phyloP scores from a whole-genome alignment of 768 basidiomycete genomes.

The Termitomyces sp. region DNA sequence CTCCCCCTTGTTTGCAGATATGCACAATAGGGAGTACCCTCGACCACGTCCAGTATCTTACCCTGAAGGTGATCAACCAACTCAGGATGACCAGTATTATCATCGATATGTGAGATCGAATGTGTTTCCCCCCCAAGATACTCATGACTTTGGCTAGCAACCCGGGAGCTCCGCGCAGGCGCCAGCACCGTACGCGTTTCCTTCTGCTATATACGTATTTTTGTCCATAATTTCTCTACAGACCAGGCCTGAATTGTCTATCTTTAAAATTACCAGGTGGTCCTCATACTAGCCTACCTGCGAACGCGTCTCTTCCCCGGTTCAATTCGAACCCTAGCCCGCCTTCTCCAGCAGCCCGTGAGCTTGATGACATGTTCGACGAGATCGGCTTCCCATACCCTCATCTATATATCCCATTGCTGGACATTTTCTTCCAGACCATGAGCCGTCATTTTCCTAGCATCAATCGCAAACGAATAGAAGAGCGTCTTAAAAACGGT shows the following conservation, averaged over 20 bases:
- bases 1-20: not conserved
- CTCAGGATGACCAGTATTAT: conserved; percentile 8
- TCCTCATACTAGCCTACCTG: not conserved
- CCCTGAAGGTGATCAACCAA: conserved; percentile 3
- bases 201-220: not conserved
- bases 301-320: not conserved
- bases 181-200: not conserved
- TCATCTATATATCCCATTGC: conserved; percentile 8
- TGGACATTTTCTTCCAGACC: conserved; percentile 11
- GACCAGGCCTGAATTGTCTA: conserved; percentile 3
- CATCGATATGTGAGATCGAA: conserved; percentile 7
- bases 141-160: not conserved
- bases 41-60: not conserved
- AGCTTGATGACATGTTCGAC: conserved; percentile 10
- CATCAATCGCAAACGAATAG: conserved; percentile 11
- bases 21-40: not conserved
- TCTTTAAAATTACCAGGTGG: conserved; percentile 3
- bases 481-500: conserved; percentile 8
- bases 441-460: conserved; percentile 13
- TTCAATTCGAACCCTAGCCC: conserved; percentile 2
- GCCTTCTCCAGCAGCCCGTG: conserved; percentile 2
- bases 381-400: conserved; percentile 10
- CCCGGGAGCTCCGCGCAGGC: not conserved
- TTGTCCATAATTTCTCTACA: not conserved
- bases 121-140: not conserved